Percentiles rank a stretch among this genome's conserved stretches.
phyloP scores from a whole-genome alignment of 805 yeast genomes.

The Zygosaccharomyces bailii region DNA sequence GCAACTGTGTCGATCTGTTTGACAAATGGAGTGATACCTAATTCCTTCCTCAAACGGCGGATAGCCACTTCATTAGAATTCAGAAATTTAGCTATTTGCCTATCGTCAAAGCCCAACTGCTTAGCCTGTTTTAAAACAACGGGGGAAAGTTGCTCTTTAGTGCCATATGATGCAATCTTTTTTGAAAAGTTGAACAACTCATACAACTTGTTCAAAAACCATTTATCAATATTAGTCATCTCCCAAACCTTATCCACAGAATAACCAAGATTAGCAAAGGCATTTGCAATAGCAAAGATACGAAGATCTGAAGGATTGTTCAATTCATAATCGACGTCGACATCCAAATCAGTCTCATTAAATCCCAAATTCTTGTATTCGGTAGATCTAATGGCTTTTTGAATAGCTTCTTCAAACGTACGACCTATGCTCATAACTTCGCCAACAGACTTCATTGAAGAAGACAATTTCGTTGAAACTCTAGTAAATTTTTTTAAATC shows the following conservation, averaged over 20 bases:
- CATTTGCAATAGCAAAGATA: conserved; percentile 93
- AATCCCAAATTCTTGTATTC: conserved; percentile 96
- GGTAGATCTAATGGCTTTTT: conserved; percentile 88
- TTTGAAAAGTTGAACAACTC: conserved; percentile 70
- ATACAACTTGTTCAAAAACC: conserved; percentile 89
- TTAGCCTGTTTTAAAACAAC: conserved; percentile 75
- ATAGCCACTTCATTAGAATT: conserved; percentile 90
- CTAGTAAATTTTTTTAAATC: conserved; percentile 93
- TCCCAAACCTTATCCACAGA: conserved; percentile 89
- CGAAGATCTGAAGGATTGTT: conserved; percentile 98
- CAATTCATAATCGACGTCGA: conserved; percentile 88
- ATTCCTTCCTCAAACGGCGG: conserved; percentile 81
- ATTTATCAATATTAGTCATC: conserved; percentile 87
- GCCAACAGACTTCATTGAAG: conserved; percentile 98
- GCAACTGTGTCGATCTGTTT: conserved; percentile 98
- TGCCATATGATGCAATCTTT: conserved; percentile 53
- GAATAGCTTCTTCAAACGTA: conserved; percentile 96
- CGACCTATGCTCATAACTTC: conserved; percentile 98
- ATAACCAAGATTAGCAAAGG: conserved; percentile 74
- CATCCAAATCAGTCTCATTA: conserved; percentile 81
- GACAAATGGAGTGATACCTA: conserved; percentile 84
- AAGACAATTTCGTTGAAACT: conserved; percentile 80
- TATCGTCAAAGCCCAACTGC: conserved; percentile 94
- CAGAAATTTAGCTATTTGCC: conserved; percentile 88
- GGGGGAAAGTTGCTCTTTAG: conserved; percentile 57